Evolutionary conservation across 2,329 filamentous ascomycete genomes (phyloP).

Genomic region (Zymoseptoria brevis): DNA sequence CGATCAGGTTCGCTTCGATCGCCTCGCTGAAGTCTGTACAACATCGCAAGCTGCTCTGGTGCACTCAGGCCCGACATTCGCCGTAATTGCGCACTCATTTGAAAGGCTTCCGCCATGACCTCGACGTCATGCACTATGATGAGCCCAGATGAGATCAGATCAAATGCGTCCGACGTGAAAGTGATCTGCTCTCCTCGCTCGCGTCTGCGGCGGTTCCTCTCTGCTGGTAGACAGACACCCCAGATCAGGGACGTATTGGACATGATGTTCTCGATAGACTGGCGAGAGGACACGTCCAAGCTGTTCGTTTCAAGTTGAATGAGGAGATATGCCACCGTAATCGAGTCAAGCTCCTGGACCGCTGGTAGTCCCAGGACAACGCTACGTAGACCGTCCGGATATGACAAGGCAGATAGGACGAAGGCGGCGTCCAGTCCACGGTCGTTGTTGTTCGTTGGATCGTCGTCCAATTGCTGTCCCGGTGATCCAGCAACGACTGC

Average conservation of each 20-base stretch:
- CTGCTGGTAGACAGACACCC: conserved; percentile 12
- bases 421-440: conserved; percentile 15
- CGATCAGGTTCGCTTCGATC: conserved; percentile 17
- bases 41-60: conserved; percentile 20
- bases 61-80: conserved; percentile 14
- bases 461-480: conserved; percentile 12
- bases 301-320: conserved; percentile 3
- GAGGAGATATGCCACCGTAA: background rate
- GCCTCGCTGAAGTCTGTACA: conserved; percentile 24
- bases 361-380: background rate
- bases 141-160: conserved; percentile 5
- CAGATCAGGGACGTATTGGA: conserved; percentile 8
- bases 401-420: conserved; percentile 7
- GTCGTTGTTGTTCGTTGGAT: conserved; percentile 14
- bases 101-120: conserved; percentile 26
- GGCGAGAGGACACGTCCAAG: conserved; percentile 5
- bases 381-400: conserved; percentile 4
- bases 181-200: conserved; percentile 10
- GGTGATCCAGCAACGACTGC: conserved; percentile 8
- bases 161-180: conserved; percentile 10
- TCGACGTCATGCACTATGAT: conserved; percentile 20
- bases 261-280: conserved; percentile 7
- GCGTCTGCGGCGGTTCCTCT: conserved; percentile 13
- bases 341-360: background rate
- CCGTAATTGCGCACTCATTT: conserved; percentile 22